phyloP scores from a whole-genome alignment of 768 basidiomycete species.

The Tulasnella sp. region DNA sequence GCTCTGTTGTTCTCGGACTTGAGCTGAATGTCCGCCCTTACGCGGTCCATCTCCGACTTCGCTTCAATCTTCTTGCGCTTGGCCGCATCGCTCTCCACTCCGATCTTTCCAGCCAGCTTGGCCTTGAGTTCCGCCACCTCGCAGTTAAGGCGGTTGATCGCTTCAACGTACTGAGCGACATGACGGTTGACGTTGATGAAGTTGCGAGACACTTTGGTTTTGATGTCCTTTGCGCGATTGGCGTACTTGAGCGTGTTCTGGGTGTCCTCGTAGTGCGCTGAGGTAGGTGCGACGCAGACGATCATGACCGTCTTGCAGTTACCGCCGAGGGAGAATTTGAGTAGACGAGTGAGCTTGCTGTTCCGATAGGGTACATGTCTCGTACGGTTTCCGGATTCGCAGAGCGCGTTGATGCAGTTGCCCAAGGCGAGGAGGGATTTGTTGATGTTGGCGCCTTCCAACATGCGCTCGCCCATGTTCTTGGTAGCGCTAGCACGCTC shows the following conservation, averaged over 20 bases:
- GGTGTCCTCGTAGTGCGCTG: slow-evolving; percentile 94
- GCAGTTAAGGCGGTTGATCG: slow-evolving; percentile 76
- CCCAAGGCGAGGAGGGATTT: slow-evolving; percentile 94
- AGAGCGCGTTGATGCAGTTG: slow-evolving; percentile 97
- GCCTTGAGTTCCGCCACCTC: slow-evolving; percentile 81
- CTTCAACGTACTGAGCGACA: slow-evolving; percentile 90
- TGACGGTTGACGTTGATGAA: slow-evolving; percentile 91
- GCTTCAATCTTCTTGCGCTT: slow-evolving; percentile 63
- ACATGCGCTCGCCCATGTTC: slow-evolving; percentile 97
- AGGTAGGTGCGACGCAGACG: slow-evolving; percentile 92
- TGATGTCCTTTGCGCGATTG: slow-evolving; percentile 95
- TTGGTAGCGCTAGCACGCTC: slow-evolving; percentile 92
- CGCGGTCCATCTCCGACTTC: slow-evolving; percentile 57
- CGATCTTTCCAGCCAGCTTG: slow-evolving; percentile 63
- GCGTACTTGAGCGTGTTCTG: slow-evolving; percentile 97
- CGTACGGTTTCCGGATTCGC: slow-evolving; percentile 77
- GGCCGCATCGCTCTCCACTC: slow-evolving; percentile 48
- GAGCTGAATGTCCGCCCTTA: slow-evolving; percentile 56
- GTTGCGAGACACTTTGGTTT: slow-evolving; percentile 89
- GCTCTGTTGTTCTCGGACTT: slow-evolving; percentile 61
- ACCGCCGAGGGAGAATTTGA: slow-evolving; percentile 96
- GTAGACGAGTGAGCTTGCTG: slow-evolving; percentile 92
- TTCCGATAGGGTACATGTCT: slow-evolving; percentile 96
- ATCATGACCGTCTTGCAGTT: slow-evolving; percentile 99
- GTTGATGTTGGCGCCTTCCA: slow-evolving; percentile 98